Evolutionary conservation across 768 basidiomycete species (phyloP).

Genomic region (Daedaleopsis sinensis): DNA sequence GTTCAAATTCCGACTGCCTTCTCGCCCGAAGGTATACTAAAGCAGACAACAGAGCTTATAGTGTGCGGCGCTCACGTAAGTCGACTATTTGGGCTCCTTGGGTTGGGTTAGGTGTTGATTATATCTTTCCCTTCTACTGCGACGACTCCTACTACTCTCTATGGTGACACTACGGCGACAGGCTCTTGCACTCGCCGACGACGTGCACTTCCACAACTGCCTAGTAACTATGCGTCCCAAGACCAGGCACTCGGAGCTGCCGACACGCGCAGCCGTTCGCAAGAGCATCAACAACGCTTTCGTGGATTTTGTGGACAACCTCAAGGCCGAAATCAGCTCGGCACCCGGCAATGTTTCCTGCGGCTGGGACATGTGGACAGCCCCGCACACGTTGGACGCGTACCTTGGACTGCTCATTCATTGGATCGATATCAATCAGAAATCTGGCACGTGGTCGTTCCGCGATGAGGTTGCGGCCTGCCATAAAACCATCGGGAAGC

Average conservation of each 20-base stretch:
- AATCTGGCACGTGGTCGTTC: constrained; percentile 28
- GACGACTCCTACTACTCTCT: too few species aligned
- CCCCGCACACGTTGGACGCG: constrained; percentile 22
- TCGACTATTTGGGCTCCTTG: too few species aligned
- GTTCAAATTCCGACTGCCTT: not conserved
- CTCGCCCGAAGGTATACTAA: not conserved
- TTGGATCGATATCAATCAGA: constrained; percentile 29
- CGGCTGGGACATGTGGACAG: constrained; percentile 23
- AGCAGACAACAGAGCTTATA: not conserved
- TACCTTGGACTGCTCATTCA: constrained; percentile 26
- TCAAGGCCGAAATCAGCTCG: not conserved
- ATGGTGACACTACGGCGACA: not conserved
- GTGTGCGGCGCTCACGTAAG: not conserved
- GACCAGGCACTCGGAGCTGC: not conserved
- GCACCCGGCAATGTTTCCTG: constrained; percentile 19
- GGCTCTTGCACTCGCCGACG: constrained; percentile 1
- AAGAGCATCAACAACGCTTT: constrained; percentile 3
- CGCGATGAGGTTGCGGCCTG: constrained; percentile 29
- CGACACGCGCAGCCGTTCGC: not conserved
- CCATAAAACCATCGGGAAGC: constrained; percentile 23
- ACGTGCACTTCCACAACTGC: constrained; percentile 1
- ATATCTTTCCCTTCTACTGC: too few species aligned
- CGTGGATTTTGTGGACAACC: not conserved
- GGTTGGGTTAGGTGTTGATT: too few species aligned
- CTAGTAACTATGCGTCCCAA: constrained; percentile 5